These are phyloP conservation scores for Microdochium trichocladiopsis DNA, from an alignment of 2,329 filamentous ascomycete genomes.

Conservation along the genomic window DNA sequence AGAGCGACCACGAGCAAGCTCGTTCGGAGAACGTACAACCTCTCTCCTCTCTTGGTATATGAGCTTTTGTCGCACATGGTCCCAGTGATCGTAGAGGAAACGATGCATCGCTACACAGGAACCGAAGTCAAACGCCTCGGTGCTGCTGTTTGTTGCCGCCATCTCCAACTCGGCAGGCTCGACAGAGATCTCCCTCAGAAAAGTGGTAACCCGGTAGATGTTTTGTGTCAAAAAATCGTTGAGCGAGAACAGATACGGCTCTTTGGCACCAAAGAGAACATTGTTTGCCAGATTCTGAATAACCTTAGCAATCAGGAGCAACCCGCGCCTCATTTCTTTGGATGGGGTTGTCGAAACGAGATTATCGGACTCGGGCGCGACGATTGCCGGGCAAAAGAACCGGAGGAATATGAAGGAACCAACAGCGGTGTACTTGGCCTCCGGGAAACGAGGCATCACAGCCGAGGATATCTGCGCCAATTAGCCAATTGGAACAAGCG, in stretches of 20 bases:
- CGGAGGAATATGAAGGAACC: constrained; percentile 65
- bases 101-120: constrained; percentile 64
- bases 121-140: constrained; percentile 59
- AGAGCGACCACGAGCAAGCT: constrained; percentile 42
- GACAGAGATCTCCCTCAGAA: constrained; percentile 61
- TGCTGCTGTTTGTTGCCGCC: constrained; percentile 2
- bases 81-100: constrained; percentile 67
- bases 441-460: constrained; percentile 57
- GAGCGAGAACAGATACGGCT: constrained; percentile 65
- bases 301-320: constrained; percentile 64
- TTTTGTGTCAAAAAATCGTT: constrained; percentile 64
- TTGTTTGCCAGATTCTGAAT: constrained; percentile 68
- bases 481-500: neutral
- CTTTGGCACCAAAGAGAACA: constrained; percentile 64
- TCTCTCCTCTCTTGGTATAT: constrained; percentile 52
- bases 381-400: constrained; percentile 67
- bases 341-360: constrained; percentile 54
- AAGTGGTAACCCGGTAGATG: constrained; percentile 60
- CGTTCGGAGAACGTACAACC: constrained; percentile 45
- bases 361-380: constrained; percentile 61
- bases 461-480: constrained; percentile 46
- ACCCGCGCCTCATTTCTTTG: constrained; percentile 61
- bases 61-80: constrained; percentile 59
- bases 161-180: neutral
- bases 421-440: constrained; percentile 66